These are phyloP conservation scores for Sabuloglossum arenarium DNA, from an alignment of 495 filamentous ascomycete genomes.

Conservation along the genomic window DNA sequence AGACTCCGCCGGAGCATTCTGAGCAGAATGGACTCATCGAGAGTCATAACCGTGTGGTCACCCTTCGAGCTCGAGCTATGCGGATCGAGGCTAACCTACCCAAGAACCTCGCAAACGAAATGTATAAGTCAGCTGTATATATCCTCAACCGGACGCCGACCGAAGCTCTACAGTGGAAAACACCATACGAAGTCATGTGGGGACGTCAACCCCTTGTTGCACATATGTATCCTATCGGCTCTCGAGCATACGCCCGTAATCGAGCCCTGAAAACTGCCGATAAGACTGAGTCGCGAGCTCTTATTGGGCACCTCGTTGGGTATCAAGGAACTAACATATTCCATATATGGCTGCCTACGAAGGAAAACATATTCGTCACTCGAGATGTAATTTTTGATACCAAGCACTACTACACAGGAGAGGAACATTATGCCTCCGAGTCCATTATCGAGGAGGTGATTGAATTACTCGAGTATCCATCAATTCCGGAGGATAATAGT, in stretches of 20 bases:
- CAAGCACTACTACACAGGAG: background rate
- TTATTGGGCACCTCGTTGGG: conserved; percentile 7
- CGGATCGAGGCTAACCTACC: conserved; percentile 4
- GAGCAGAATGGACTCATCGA: no score
- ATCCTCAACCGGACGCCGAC: conserved; percentile 8
- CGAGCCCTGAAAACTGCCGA: background rate
- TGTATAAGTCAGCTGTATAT: conserved; percentile 1
- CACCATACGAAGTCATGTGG: conserved; percentile 1
- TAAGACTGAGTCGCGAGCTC: conserved; percentile 4
- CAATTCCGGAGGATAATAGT: no score
- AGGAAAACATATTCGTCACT: conserved; percentile 1
- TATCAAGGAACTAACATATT: conserved; percentile 9
- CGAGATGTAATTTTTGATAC: conserved; percentile 5
- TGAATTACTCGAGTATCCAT: no score
- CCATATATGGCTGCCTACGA: conserved; percentile 4
- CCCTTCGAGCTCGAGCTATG: conserved; percentile 2
- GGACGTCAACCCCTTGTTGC: background rate
- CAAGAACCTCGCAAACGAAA: conserved; percentile 2
- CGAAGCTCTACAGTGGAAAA: conserved; percentile 5
- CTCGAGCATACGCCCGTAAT: conserved; percentile 2
- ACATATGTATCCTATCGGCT: conserved; percentile 2
- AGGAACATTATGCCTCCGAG: background rate
- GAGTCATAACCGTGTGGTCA: no score
- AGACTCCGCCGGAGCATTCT: no score
- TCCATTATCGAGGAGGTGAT: no score